These are phyloP conservation scores for Clitoria ternatea DNA, from an alignment of 306 rosid species.

Conservation along the genomic window DNA sequence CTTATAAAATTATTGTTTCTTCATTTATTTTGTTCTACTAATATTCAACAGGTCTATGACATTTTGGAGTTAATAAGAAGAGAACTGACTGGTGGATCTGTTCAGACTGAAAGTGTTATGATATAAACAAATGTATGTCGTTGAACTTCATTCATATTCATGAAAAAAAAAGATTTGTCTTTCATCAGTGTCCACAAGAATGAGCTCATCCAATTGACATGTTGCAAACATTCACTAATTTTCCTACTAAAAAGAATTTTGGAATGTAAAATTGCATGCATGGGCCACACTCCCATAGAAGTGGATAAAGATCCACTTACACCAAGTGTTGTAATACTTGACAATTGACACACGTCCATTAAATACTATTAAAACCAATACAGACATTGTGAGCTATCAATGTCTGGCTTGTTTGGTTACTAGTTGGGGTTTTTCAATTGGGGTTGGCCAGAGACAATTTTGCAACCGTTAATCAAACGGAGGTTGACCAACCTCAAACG, in stretches of 20 bases:
- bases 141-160: neutral
- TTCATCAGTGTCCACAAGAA: neutral
- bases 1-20: neutral
- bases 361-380: neutral
- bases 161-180: neutral
- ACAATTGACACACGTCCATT: neutral
- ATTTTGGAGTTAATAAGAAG: slow-evolving; percentile 46
- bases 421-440: too few relatives aligned
- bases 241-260: neutral
- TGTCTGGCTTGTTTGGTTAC: too few relatives aligned
- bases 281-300: too few relatives aligned
- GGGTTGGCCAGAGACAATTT: too few relatives aligned
- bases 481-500: too few relatives aligned
- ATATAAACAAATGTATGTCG: neutral
- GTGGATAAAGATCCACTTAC: neutral
- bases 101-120: neutral
- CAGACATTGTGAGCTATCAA: neutral
- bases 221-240: neutral
- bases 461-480: too few relatives aligned
- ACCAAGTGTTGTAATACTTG: neutral
- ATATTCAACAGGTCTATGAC: slow-evolving; percentile 46
- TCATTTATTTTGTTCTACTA: neutral
- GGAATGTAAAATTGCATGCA: neutral
- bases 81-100: slow-evolving; percentile 33
- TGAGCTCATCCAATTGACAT: neutral